Base-by-base conservation (phyloP, 495 filamentous ascomycete genomes). In the Aspergillus bertholletiae region DNA sequence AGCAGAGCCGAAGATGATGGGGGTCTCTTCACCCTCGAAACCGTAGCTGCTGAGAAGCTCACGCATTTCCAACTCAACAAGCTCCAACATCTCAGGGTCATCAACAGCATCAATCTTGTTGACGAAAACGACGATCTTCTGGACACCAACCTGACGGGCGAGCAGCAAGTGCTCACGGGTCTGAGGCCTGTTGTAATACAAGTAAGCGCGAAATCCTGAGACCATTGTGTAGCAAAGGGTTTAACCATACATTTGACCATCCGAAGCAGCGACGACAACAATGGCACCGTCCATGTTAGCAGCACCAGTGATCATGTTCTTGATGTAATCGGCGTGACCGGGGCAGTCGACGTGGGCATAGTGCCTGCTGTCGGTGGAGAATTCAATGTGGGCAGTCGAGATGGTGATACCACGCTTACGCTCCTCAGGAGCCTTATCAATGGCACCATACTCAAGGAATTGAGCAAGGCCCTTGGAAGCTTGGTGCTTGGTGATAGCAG, bases 341-440 rank as follows among this genome's bases (percentile, higher is more conserved):
- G 94, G 94, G 74, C 94, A 98, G 84, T 98, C 94, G 78, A 98
- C 94, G 84, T 98, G 94, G 64, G 94, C 92, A 78, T 98, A 98
- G 78, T 98, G 94, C 60, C 95, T 85, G 61, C 70, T 71, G 5
- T 96, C 88, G 68, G 94, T 97, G 65, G 87, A 79, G 76, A 97
- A 98, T 79, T 98, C 94, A 75, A 98, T 96, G 78, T 98, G 94
- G 57, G 94, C 90, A 37, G 93, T 90, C 45, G 94, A 90, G 77
- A 98, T 98, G 67, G 94, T 98, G 74, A 98, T 98, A 86, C 94
- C 94, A 85, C 94, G 95, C 82, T 96, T 96, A 62, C 94, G 87
- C 83, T 98, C 94, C 75, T 98, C 94, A 49, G 94, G 94, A 40
- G 94, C 94, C 79, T 98, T 98, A 75, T 98, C 94, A 70, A 98